These are phyloP conservation scores for Pneumocystis canis DNA, from an alignment of 1,139 yeast genomes.

Conservation along the genomic window DNA sequence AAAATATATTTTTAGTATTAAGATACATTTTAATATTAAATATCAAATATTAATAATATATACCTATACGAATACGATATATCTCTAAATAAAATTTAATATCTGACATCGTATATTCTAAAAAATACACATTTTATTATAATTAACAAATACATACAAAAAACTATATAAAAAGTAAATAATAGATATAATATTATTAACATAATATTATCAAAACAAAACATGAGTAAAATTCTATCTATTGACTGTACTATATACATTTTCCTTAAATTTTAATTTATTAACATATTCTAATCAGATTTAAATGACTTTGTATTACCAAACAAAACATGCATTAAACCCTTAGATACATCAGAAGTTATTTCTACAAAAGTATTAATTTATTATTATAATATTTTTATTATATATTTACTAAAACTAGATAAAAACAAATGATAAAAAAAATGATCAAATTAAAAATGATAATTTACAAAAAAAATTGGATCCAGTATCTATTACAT, in stretches of 20 bases:
- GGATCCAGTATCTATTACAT: conserved; percentile 72
- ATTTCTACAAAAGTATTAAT: background rate
- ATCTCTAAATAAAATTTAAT: too few species aligned
- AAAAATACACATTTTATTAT: too few species aligned
- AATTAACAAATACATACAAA: too few species aligned
- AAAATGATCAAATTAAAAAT: conserved; percentile 34
- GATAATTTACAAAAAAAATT: conserved; percentile 36
- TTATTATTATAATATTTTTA: background rate
- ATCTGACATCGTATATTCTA: too few species aligned
- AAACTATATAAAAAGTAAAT: too few species aligned
- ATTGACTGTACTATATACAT: background rate
- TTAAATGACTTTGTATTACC: conserved; percentile 89
- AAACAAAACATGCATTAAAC: conserved; percentile 88
- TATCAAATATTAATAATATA: too few species aligned
- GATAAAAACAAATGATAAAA: conserved; percentile 55
- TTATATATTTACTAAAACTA: conserved; percentile 21
- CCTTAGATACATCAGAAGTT: conserved; percentile 28
- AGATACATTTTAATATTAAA: too few species aligned
- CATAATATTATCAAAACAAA: too few species aligned
- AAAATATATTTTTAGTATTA: too few species aligned
- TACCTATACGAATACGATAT: too few species aligned
- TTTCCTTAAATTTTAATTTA: background rate
- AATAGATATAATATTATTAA: too few species aligned
- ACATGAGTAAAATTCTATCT: background rate
- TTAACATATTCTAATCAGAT: conserved; percentile 52